A percentile compares a stretch with the other conserved stretches of the same genome.
These are phyloP conservation scores for Podospora sp. DNA, from an alignment of 495 filamentous ascomycete species.

Conservation along the genomic window DNA sequence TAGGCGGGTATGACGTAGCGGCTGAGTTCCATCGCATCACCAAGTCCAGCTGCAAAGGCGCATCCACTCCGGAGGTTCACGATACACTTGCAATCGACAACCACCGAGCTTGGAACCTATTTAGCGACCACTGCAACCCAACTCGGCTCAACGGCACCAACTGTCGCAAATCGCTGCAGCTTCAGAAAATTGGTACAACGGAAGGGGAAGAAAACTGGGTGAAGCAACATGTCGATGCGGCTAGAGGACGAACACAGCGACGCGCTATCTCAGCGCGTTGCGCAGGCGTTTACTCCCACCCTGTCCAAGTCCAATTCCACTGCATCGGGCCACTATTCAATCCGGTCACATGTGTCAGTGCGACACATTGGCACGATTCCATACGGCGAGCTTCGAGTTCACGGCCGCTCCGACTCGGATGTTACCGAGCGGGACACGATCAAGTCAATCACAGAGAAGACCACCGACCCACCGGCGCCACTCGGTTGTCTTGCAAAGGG, in stretches of 20 bases:
- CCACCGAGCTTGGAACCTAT: not conserved
- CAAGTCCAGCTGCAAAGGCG: not conserved
- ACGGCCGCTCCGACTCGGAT: constrained; percentile 21
- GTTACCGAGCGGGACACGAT: constrained; percentile 10
- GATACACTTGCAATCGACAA: not conserved
- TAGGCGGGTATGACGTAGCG: not conserved
- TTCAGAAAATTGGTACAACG: not conserved
- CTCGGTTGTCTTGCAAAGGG: constrained; percentile 31
- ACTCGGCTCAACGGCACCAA: not conserved
- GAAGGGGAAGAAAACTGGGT: not conserved
- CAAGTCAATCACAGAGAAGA: constrained; percentile 6
- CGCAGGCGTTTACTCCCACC: not conserved
- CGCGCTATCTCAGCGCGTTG: not conserved
- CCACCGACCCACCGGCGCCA: not conserved
- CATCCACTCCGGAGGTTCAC: not conserved
- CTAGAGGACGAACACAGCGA: constrained; percentile 1
- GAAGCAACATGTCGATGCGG: not conserved
- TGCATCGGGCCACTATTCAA: constrained; percentile 24
- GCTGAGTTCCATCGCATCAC: not conserved
- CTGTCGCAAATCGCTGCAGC: not conserved
- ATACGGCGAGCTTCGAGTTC: constrained; percentile 41
- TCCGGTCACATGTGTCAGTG: constrained; percentile 34
- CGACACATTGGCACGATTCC: constrained; percentile 39
- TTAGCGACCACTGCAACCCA: not conserved
- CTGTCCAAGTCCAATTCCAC: constrained; percentile 28